phyloP scores from a whole-genome alignment of 352 stramenopile genomes.

The Globisporangium alternatum region DNA sequence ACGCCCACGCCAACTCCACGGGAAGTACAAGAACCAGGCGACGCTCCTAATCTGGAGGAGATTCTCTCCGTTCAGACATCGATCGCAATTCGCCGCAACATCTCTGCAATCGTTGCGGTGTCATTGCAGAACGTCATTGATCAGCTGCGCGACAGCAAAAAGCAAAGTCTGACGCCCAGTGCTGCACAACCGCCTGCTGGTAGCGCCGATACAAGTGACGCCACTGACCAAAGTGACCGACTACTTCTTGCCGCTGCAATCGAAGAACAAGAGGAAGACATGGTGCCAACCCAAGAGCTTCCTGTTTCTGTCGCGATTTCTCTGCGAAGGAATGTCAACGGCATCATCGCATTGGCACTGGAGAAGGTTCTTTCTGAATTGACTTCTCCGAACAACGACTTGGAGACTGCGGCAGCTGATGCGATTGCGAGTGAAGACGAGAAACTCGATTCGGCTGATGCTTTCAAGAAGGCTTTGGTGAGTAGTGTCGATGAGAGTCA shows the following conservation, averaged over 20 bases:
- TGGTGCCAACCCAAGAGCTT: conserved; percentile 1
- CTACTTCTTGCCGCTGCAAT: not conserved
- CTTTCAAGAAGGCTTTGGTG: not conserved
- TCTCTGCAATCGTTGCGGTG: conserved; percentile 30
- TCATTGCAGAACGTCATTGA: conserved; percentile 27
- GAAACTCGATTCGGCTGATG: too few relatives aligned
- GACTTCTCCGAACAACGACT: not conserved
- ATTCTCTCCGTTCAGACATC: conserved; percentile 19
- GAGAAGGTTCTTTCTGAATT: conserved; percentile 28
- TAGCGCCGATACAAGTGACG: not conserved
- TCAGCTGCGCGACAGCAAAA: conserved; percentile 13
- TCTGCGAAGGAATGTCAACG: conserved; percentile 31
- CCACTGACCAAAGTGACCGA: not conserved
- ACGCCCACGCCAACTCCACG: not conserved
- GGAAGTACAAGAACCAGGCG: not conserved
- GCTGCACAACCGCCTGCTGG: not conserved
- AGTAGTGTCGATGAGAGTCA: not conserved
- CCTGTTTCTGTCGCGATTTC: conserved; percentile 27
- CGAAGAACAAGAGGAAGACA: not conserved
- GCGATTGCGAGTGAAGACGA: not conserved
- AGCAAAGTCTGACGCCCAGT: not conserved
- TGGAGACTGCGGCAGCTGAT: not conserved
- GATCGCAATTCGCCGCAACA: conserved; percentile 26
- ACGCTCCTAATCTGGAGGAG: not conserved
- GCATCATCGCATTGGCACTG: conserved; percentile 26